Evolutionary conservation across 805 yeast genomes (phyloP), one percentile per base, ranked within the genome.

Genomic region (Torulaspora microellipsoides): DNA sequence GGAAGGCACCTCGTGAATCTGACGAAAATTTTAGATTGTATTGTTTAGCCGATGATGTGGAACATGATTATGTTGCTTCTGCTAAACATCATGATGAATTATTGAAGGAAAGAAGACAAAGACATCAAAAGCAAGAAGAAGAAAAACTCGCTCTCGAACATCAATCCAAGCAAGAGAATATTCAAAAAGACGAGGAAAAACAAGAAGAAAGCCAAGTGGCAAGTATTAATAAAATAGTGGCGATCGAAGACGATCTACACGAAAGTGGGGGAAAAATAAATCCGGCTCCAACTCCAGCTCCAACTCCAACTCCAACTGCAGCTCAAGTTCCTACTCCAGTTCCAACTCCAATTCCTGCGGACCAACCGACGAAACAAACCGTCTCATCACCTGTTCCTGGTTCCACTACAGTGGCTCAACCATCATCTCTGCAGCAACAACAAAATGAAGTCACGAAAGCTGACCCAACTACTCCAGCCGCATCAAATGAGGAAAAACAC

Each of bases 1-100:
- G 95, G 95, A 85, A 85, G 61, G 85, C 82, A 1, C 95, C 95
- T 10, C 78, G 76, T 52, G 69, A 68, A 13, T 64, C 78, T 28
- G 95, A 85, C 62, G 81, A 82, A 49, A 81, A 88, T 54, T 85
- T 79, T 62, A 76, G 74, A 52, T 66, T 85, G 27, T 85, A 76
- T 57, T 76, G 80, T 38, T 63, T 76, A 73, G 72, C 69, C 4
- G 93, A 85, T 66, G 93, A 85, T 56, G 72, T 74, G 40, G 83
- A 83, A 56, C 93, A 85, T 63, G 90, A 85, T 64, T 85, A 85
- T 66, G 67, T 67, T 17, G 75, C 80, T 50, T 79, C 86, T 52
- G 89, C 90, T 28, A 78, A 72, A 58, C 78, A 83, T 55, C 93
- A 85, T 63, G 81, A 80, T 57, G 70, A 76, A 38, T 66, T 85